Evolutionary conservation across 805 yeast genomes (phyloP).

Genomic region (Candida michaelii): DNA sequence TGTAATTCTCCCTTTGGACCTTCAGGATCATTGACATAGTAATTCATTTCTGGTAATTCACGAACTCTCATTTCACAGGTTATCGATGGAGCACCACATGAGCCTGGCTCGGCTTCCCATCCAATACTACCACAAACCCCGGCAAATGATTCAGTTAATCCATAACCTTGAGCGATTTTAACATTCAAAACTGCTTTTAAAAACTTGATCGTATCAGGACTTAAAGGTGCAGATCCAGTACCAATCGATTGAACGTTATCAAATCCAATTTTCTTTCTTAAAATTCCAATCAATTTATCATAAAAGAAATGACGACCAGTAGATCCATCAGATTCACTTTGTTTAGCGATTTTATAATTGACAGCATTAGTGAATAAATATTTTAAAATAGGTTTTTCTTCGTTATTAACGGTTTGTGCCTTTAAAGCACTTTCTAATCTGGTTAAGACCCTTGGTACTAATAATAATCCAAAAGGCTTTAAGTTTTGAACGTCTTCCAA

Average conservation of each 20-base stretch:
- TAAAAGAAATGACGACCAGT: conserved; percentile 35
- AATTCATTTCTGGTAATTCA: conserved; percentile 68
- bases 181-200: conserved; percentile 58
- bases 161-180: conserved; percentile 68
- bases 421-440: conserved; percentile 29
- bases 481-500: conserved; percentile 29
- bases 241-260: conserved; percentile 24
- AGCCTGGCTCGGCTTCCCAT: conserved; percentile 42
- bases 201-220: conserved; percentile 59
- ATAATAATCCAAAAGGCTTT: conserved; percentile 29
- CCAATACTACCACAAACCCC: conserved; percentile 44
- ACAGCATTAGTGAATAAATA: conserved; percentile 24
- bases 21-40: conserved; percentile 27
- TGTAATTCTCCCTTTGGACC: conserved; percentile 53
- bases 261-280: conserved; percentile 41
- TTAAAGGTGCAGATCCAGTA: conserved; percentile 70
- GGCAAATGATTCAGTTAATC: conserved; percentile 66
- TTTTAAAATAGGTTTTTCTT: conserved; percentile 23
- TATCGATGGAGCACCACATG: conserved; percentile 46
- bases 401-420: conserved; percentile 24
- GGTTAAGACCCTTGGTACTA: conserved; percentile 42
- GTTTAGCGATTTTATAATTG: conserved; percentile 22
- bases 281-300: conserved; percentile 25
- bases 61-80: conserved; percentile 54
- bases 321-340: conserved; percentile 40